phyloP scores from a whole-genome alignment of 768 basidiomycete species.

The Termitomyces sp. region DNA sequence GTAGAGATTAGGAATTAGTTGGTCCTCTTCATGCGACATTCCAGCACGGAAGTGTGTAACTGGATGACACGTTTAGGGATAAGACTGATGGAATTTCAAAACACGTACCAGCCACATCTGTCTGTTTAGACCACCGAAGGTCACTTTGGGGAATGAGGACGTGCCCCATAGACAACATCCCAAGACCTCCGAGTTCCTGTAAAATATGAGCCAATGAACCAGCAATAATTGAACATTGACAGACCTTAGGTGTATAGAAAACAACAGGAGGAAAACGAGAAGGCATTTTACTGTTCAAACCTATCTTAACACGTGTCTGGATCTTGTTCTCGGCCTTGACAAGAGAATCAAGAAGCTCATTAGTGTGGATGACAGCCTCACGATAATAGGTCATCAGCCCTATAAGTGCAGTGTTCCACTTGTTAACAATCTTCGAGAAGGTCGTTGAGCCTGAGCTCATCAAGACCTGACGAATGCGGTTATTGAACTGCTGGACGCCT shows the following conservation, averaged over 20 bases:
- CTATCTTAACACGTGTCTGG: slow-evolving; percentile 99
- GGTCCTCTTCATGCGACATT: slow-evolving; percentile 94
- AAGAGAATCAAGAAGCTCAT: slow-evolving; percentile 90
- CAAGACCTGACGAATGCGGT: slow-evolving; percentile 91
- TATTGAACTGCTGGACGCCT: slow-evolving; percentile 96
- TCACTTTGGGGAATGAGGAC: slow-evolving; percentile 98
- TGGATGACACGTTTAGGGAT: slow-evolving; percentile 18
- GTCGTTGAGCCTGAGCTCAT: slow-evolving; percentile 99
- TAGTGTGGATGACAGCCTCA: slow-evolving; percentile 96
- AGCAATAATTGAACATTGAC: slow-evolving; percentile 8
- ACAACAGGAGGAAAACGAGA: slow-evolving; percentile 97
- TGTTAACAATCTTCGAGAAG: slow-evolving; percentile 98
- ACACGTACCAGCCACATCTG: slow-evolving; percentile 78
- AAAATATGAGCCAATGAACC: slow-evolving; percentile 2
- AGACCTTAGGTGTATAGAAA: slow-evolving; percentile 91
- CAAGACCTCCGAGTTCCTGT: slow-evolving; percentile 92
- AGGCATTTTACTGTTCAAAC: slow-evolving; percentile 99
- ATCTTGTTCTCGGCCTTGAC: slow-evolving; percentile 99
- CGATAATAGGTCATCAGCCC: slow-evolving; percentile 98
- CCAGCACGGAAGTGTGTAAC: slow-evolving; percentile 99
- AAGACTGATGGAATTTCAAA: not conserved
- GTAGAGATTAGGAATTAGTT: slow-evolving; percentile 95
- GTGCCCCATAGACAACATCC: slow-evolving; percentile 99
- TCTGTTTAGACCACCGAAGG: slow-evolving; percentile 97
- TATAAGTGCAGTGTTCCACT: slow-evolving; percentile 95